Conservation (phyloP, 2,329 filamentous ascomycete species). For the Teratosphaeria destructans region DNA sequence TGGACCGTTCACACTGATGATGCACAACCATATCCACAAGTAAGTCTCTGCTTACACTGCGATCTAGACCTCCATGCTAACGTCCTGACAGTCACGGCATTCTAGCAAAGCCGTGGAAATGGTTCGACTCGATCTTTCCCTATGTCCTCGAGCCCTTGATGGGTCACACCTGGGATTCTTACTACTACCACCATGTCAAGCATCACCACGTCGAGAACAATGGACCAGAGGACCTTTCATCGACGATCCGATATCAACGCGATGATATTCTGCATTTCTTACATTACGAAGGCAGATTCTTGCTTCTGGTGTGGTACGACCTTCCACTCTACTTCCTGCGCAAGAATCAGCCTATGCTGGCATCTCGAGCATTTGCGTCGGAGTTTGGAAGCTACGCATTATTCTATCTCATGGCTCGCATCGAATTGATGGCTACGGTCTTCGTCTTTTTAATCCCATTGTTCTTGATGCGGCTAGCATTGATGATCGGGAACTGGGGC, state of each 20-base stretch:
- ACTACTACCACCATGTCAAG: slow-evolving; percentile 79
- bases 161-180: slow-evolving; percentile 78
- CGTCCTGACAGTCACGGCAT: slow-evolving; percentile 44
- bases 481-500: slow-evolving; percentile 80
- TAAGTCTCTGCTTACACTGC: neutral
- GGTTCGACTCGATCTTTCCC: slow-evolving; percentile 57
- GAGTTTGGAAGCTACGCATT: slow-evolving; percentile 49
- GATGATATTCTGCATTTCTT: slow-evolving; percentile 57
- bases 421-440: slow-evolving; percentile 46
- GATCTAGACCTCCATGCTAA: neutral
- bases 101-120: slow-evolving; percentile 43
- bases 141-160: slow-evolving; percentile 66
- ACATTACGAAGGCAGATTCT: slow-evolving; percentile 64
- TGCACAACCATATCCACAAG: slow-evolving; percentile 77
- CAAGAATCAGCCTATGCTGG: slow-evolving; percentile 48
- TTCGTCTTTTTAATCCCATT: slow-evolving; percentile 61
- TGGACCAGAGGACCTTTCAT: slow-evolving; percentile 61
- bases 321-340: slow-evolving; percentile 62
- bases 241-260: slow-evolving; percentile 68
- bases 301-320: slow-evolving; percentile 64
- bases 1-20: slow-evolving; percentile 68
- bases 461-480: slow-evolving; percentile 52
- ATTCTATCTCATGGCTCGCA: slow-evolving; percentile 39
- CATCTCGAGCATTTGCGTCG: slow-evolving; percentile 47
- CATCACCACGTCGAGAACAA: slow-evolving; percentile 77